Conservation (phyloP, 1,284 basidiomycete genomes). For the Cutaneotrichosporon curvatum region DNA sequence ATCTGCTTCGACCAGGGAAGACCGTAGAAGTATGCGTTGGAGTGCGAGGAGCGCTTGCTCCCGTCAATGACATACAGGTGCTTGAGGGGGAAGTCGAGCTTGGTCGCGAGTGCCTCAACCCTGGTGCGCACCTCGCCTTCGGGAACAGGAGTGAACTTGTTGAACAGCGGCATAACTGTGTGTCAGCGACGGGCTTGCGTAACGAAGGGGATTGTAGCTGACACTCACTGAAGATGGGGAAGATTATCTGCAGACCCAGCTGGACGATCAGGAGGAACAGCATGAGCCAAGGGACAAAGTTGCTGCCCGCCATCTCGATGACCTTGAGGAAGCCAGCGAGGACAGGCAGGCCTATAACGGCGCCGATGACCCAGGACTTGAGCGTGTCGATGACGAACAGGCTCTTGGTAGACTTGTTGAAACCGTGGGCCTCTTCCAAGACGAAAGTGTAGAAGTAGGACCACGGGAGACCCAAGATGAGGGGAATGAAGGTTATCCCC, state of each 20-base stretch:
- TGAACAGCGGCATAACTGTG: constrained; percentile 81
- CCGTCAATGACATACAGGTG: constrained; percentile 97
- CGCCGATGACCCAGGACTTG: constrained; percentile 69
- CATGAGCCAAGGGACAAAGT: constrained; percentile 84
- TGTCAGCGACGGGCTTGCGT: not conserved
- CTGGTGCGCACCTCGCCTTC: constrained; percentile 64
- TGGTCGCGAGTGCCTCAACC: constrained; percentile 65
- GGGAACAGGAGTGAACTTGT: constrained; percentile 82
- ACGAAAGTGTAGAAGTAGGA: constrained; percentile 84
- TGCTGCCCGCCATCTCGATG: constrained; percentile 86
- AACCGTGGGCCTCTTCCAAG: constrained; percentile 89
- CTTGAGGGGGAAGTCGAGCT: constrained; percentile 87
- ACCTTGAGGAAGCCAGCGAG: constrained; percentile 79
- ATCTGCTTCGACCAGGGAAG: constrained; percentile 94
- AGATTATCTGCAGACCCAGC: constrained; percentile 73
- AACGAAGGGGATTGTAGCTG: not conserved
- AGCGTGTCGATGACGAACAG: constrained; percentile 72
- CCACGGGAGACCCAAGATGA: constrained; percentile 63
- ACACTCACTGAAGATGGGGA: constrained; percentile 65
- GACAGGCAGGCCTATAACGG: constrained; percentile 77
- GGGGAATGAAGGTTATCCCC: constrained; percentile 60
- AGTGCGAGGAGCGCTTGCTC: constrained; percentile 87
- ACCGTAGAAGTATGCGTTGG: constrained; percentile 92
- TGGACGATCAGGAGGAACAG: constrained; percentile 68
- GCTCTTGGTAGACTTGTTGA: constrained; percentile 81